A percentile compares a stretch with the other conserved stretches of the same genome.
These are phyloP conservation scores for Talaromyces liani DNA, from an alignment of 495 filamentous ascomycete genomes.

Conservation along the genomic window DNA sequence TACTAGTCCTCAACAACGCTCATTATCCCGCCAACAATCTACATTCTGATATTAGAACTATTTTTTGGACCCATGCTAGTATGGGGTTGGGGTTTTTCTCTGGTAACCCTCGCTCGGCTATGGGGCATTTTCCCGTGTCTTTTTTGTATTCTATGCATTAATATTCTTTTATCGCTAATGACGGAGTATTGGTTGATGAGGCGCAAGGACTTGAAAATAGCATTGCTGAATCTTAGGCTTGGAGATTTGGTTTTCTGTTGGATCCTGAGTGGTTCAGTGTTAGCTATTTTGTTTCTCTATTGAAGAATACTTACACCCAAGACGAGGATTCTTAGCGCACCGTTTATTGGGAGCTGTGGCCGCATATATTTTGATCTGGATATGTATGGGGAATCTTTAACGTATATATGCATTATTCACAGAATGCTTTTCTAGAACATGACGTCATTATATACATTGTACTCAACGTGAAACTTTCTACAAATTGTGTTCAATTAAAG, in stretches of 20 bases:
- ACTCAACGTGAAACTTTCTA: too few relatives aligned
- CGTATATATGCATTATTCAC: too few relatives aligned
- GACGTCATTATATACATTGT: too few relatives aligned
- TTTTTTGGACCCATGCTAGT: neutral
- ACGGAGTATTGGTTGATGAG: neutral
- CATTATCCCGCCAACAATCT: neutral
- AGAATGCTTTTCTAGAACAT: too few relatives aligned
- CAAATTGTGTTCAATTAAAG: too few relatives aligned
- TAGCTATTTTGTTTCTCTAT: neutral
- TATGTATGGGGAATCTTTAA: too few relatives aligned
- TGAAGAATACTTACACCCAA: too few relatives aligned
- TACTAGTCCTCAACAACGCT: neutral
- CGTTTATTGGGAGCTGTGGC: too few relatives aligned
- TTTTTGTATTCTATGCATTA: neutral
- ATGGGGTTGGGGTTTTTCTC: neutral
- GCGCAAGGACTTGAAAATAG: conserved; percentile 3
- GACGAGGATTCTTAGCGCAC: too few relatives aligned
- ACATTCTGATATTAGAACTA: neutral
- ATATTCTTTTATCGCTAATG: neutral
- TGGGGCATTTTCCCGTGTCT: neutral
- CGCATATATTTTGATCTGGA: too few relatives aligned
- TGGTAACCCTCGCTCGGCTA: neutral
- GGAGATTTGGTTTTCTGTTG: neutral
- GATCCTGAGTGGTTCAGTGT: neutral
- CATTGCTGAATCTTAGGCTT: conserved; percentile 1